A percentile compares a stretch with the other conserved stretches of the same genome.
Evolutionary conservation across 371 early-diverging fungal genomes (phyloP).

Genomic region (Actinomortierella ambigua): DNA sequence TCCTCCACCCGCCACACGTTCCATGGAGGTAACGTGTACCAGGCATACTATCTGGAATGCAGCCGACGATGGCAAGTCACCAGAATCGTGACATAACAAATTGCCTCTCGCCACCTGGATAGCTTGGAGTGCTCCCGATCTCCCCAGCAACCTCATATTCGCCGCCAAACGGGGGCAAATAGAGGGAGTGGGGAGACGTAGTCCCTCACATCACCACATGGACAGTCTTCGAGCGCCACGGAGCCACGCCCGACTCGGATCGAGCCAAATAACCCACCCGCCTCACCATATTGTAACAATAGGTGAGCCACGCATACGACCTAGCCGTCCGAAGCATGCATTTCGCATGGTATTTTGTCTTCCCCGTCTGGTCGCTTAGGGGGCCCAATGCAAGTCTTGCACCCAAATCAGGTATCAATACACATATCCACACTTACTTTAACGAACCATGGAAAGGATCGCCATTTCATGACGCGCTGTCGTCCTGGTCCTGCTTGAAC

Average conservation of each 20-base stretch:
- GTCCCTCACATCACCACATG: constrained; percentile 7
- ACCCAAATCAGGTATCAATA: not conserved
- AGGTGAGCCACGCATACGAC: constrained; percentile 12
- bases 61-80: constrained; percentile 5
- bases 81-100: not conserved
- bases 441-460: not conserved
- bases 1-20: constrained; percentile 12
- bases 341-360: constrained; percentile 8
- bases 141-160: not conserved
- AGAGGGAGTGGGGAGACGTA: constrained; percentile 7
- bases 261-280: constrained; percentile 15
- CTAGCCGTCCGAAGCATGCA: constrained; percentile 12
- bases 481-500: not conserved
- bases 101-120: constrained; percentile 7
- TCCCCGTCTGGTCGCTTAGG: constrained; percentile 16
- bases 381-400: constrained; percentile 12
- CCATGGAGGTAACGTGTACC: constrained; percentile 9
- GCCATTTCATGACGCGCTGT: not conserved
- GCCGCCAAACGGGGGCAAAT: not conserved
- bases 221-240: constrained; percentile 7
- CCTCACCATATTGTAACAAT: constrained; percentile 3
- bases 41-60: constrained; percentile 12
- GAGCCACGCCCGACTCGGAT: constrained; percentile 13
- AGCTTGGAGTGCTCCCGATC: constrained; percentile 16
- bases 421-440: not conserved